Conservation (phyloP, 192 early-diverging fungal species). For the Dissophora ornata region DNA sequence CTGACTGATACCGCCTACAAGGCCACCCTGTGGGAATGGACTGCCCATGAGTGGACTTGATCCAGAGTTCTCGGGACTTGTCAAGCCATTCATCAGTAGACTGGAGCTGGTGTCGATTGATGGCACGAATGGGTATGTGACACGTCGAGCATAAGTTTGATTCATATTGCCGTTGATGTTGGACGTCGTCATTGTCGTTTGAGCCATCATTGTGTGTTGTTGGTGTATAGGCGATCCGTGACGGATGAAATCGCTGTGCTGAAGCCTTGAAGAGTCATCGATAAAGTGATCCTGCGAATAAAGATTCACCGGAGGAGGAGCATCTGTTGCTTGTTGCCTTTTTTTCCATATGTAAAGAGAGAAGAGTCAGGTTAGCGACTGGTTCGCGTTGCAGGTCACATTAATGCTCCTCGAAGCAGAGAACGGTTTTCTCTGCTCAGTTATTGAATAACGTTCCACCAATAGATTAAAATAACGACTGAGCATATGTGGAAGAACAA, state of each 20-base stretch:
- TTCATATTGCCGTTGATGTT: constrained; percentile 7
- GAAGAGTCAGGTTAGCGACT: too few species aligned
- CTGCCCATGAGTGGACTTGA: constrained; percentile 45
- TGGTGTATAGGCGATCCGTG: constrained; percentile 7
- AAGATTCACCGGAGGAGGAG: constrained; percentile 10
- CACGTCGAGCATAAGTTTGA: constrained; percentile 30
- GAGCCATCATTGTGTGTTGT: constrained; percentile 11
- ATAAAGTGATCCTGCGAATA: not conserved
- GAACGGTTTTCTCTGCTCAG: too few species aligned
- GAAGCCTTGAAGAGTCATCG: constrained; percentile 7
- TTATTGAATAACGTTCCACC: too few species aligned
- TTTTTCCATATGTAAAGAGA: not conserved
- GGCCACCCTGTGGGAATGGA: constrained; percentile 26
- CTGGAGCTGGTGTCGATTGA: constrained; percentile 48
- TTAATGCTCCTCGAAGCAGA: too few species aligned
- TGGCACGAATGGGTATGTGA: constrained; percentile 51
- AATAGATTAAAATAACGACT: too few species aligned
- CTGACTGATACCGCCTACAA: constrained; percentile 19
- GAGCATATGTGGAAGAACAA: too few species aligned
- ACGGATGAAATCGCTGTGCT: not conserved
- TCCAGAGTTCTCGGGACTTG: constrained; percentile 43
- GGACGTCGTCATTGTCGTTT: not conserved
- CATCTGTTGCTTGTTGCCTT: constrained; percentile 4
- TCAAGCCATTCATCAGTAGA: constrained; percentile 30
- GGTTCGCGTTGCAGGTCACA: too few species aligned